Conservation (phyloP, 768 basidiomycete genomes). For the Heimioporus sp. region DNA sequence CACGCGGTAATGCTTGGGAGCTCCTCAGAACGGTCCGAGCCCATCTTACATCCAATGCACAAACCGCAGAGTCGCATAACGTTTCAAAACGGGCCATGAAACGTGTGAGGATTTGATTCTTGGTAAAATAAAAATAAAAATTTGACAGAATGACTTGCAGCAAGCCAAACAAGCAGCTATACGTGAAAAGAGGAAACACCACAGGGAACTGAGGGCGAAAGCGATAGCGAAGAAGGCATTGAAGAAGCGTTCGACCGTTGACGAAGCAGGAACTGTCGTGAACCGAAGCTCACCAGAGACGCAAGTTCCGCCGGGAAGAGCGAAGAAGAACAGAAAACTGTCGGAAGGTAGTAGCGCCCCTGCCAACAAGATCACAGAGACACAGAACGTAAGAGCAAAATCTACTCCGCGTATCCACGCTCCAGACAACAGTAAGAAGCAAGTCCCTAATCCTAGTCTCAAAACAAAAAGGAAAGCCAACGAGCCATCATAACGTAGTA, state of each 20-base stretch:
- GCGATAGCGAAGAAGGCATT: slow-evolving; percentile 36
- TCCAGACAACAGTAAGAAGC: background rate
- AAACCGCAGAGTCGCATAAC: slow-evolving; percentile 12
- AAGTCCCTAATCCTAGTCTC: background rate
- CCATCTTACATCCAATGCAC: slow-evolving; percentile 1
- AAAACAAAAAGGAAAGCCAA: slow-evolving; percentile 1
- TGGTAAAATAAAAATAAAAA: background rate
- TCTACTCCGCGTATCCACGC: background rate
- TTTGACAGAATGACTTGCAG: slow-evolving; percentile 28
- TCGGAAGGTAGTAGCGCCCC: background rate
- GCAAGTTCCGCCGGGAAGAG: background rate
- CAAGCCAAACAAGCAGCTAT: slow-evolving; percentile 44
- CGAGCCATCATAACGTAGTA: slow-evolving; percentile 4
- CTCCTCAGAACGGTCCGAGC: slow-evolving; percentile 24
- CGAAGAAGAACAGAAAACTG: slow-evolving; percentile 18
- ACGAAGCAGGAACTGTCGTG: background rate
- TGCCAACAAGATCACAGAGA: background rate
- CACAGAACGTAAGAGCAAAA: background rate
- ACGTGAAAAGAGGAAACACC: slow-evolving; percentile 47
- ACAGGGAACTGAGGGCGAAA: slow-evolving; percentile 44
- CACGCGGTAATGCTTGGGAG: slow-evolving; percentile 48
- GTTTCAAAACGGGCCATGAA: slow-evolving; percentile 63
- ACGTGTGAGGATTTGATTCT: slow-evolving; percentile 42
- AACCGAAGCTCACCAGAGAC: background rate
- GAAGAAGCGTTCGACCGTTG: slow-evolving; percentile 1